Percentiles rank a stretch among this genome's conserved stretches.
Conservation (phyloP, 1,284 basidiomycete species). For the Stygiomarasmius scandens region DNA sequence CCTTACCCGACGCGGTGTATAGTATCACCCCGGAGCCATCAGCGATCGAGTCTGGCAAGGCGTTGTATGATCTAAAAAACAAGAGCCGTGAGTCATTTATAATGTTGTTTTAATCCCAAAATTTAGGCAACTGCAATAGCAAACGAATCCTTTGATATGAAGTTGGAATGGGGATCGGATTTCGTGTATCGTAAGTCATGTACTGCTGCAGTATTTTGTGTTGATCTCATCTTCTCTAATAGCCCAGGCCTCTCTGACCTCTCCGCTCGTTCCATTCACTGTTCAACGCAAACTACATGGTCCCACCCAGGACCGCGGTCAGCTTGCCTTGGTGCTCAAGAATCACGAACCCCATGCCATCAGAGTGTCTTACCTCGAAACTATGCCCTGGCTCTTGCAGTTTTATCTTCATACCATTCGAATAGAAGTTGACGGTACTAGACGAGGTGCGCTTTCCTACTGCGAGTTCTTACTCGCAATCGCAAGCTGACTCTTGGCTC, state of each 20-base stretch:
- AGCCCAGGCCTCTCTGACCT: conserved; percentile 20
- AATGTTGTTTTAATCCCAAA: background rate
- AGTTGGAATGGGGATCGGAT: conserved; percentile 59
- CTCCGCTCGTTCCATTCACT: conserved; percentile 50
- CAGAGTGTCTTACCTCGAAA: conserved; percentile 81
- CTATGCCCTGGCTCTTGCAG: conserved; percentile 91
- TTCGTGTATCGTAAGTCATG: conserved; percentile 60
- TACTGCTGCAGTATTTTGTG: conserved; percentile 21
- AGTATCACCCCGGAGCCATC: conserved; percentile 54
- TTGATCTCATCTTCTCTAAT: too few relatives aligned
- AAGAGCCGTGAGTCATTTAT: conserved; percentile 40
- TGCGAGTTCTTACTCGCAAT: conserved; percentile 13
- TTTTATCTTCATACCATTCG: conserved; percentile 85
- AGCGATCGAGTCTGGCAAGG: conserved; percentile 32
- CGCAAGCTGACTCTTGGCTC: conserved; percentile 8
- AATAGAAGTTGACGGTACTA: conserved; percentile 42
- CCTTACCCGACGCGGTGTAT: conserved; percentile 47
- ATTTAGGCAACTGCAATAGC: conserved; percentile 27
- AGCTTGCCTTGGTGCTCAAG: conserved; percentile 68
- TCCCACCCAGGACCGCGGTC: conserved; percentile 76
- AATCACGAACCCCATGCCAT: conserved; percentile 62
- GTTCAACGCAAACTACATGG: conserved; percentile 77
- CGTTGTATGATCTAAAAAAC: conserved; percentile 51
- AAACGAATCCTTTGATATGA: conserved; percentile 51
- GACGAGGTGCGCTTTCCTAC: conserved; percentile 44